phyloP scores from a whole-genome alignment of 257 asterid species.

The Penstemon eatonii region DNA sequence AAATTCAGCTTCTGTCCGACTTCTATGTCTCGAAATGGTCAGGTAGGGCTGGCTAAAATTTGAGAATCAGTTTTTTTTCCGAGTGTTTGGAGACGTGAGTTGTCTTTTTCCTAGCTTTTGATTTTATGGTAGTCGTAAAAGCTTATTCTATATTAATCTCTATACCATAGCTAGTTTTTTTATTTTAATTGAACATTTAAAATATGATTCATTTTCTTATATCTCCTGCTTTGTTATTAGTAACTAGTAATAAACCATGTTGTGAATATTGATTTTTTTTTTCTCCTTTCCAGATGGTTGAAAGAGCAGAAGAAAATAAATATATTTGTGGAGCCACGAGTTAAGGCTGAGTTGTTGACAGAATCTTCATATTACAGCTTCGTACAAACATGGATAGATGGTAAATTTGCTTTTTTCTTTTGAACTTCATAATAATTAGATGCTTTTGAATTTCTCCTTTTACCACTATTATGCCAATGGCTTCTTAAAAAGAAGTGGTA shows the following conservation, averaged over 20 bases:
- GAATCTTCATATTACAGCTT: slow-evolving; percentile 69
- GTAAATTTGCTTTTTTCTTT: slow-evolving; percentile 37
- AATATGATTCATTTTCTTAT: too few relatives aligned
- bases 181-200: too few relatives aligned
- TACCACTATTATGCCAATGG: background rate
- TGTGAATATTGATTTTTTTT: background rate
- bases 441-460: too few relatives aligned
- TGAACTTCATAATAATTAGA: too few relatives aligned
- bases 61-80: background rate
- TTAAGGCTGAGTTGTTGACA: slow-evolving; percentile 68
- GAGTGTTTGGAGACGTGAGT: background rate
- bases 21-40: slow-evolving; percentile 73
- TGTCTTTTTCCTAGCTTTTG: background rate
- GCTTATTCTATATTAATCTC: too few relatives aligned
- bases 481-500: background rate
- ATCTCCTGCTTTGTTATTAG: too few relatives aligned
- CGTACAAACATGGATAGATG: slow-evolving; percentile 78
- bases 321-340: slow-evolving; percentile 83
- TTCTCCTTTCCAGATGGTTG: slow-evolving; percentile 64
- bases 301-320: slow-evolving; percentile 67
- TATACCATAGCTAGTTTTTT: too few relatives aligned
- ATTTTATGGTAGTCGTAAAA: too few relatives aligned
- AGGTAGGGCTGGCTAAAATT: slow-evolving; percentile 47
- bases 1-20: slow-evolving; percentile 68
- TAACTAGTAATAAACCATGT: slow-evolving; percentile 7